phyloP scores from a whole-genome alignment of 75 land plant genomes.

The Cryptomeria japonica region DNA sequence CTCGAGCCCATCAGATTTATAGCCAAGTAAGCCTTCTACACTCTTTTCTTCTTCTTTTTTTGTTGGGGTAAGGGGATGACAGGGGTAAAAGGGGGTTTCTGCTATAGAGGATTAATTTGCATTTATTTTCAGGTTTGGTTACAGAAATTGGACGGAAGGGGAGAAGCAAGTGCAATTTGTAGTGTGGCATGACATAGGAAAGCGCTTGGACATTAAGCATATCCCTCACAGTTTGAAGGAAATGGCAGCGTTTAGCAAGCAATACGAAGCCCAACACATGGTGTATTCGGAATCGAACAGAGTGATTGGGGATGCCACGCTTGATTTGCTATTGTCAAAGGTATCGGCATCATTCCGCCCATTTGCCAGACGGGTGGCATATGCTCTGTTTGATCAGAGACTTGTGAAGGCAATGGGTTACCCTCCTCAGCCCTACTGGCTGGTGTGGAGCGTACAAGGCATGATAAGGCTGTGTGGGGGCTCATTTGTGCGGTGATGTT shows the following conservation, averaged over 20 bases:
- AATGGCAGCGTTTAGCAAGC: background rate
- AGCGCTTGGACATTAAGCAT: constrained; percentile 22
- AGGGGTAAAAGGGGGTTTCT: too few species aligned
- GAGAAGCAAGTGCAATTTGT: constrained; percentile 15
- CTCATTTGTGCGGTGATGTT: background rate
- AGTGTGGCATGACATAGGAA: constrained; percentile 27
- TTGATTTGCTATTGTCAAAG: constrained; percentile 2
- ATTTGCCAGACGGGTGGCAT: background rate
- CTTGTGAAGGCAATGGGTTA: constrained; percentile 16
- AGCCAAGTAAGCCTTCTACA: constrained; percentile 5
- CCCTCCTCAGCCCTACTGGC: constrained; percentile 24
- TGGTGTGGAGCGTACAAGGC: background rate
- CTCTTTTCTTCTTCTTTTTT: background rate
- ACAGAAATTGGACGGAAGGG: constrained; percentile 14
- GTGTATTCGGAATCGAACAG: constrained; percentile 15
- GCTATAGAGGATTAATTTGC: too few species aligned
- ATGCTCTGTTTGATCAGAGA: constrained; percentile 22
- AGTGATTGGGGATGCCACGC: constrained; percentile 17
- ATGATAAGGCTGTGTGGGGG: background rate
- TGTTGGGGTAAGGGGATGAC: too few species aligned
- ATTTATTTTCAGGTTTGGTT: background rate
- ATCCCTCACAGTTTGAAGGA: constrained; percentile 24
- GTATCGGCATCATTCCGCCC: constrained; percentile 8
- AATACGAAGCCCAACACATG: constrained; percentile 25
- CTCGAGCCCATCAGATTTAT: constrained; percentile 19